Evolutionary conservation across 106 monocot species (phyloP).

Genomic region (Alisma plantagoaquatica): DNA sequence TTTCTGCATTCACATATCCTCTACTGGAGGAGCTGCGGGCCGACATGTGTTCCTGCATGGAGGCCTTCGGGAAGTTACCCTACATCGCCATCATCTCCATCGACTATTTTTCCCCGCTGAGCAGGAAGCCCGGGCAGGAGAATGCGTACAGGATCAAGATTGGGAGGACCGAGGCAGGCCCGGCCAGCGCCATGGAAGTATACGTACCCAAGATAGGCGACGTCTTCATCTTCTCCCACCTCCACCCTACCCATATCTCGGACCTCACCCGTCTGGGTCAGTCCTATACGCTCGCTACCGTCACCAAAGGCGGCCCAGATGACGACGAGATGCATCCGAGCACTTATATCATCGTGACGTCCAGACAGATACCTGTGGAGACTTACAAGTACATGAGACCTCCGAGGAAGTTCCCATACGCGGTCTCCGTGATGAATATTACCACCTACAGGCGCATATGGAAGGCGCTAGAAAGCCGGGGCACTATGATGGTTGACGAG

Average conservation of each 20-base stretch:
- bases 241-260: conserved; percentile 9
- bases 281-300: conserved; percentile 13
- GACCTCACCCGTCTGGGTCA: conserved; percentile 5
- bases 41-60: conserved; percentile 27
- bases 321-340: conserved; percentile 8
- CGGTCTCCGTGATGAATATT: conserved; percentile 17
- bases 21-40: conserved; percentile 34
- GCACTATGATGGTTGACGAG: background rate
- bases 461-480: conserved; percentile 4
- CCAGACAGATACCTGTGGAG: background rate
- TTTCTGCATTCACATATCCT: conserved; percentile 16
- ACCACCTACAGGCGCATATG: conserved; percentile 36
- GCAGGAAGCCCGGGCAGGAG: background rate
- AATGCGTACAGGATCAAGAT: background rate
- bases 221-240: conserved; percentile 20
- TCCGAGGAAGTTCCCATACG: conserved; percentile 4
- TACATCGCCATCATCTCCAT: conserved; percentile 11
- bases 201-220: conserved; percentile 19
- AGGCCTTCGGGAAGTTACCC: conserved; percentile 15
- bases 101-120: no score
- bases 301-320: conserved; percentile 9
- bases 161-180: background rate
- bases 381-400: background rate
- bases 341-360: conserved; percentile 1
- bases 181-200: background rate